These are phyloP conservation scores for Botrytis aclada DNA, from an alignment of 2,329 filamentous ascomycete genomes.

Conservation along the genomic window DNA sequence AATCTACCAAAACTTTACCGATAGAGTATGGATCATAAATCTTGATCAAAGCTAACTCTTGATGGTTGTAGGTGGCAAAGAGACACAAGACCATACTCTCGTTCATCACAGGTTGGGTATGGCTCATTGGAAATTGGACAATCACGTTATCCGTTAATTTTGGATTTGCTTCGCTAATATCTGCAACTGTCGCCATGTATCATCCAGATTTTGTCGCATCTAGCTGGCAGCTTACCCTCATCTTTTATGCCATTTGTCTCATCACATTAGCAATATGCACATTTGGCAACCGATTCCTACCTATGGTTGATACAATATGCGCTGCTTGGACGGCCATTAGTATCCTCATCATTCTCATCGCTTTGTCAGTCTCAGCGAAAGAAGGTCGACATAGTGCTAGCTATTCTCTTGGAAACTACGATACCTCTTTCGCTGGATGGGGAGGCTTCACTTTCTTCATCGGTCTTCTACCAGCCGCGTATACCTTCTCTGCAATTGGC, in stretches of 20 bases:
- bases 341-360: conserved; percentile 56
- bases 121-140: conserved; percentile 75
- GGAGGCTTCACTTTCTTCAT: conserved; percentile 60
- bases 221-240: conserved; percentile 65
- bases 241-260: conserved; percentile 67
- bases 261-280: conserved; percentile 63
- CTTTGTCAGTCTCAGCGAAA: conserved; percentile 52
- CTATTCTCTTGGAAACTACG: conserved; percentile 55
- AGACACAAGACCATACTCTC: conserved; percentile 60
- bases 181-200: conserved; percentile 51
- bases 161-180: conserved; percentile 57
- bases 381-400: conserved; percentile 50
- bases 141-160: conserved; percentile 84
- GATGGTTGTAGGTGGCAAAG: conserved; percentile 48
- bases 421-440: conserved; percentile 55
- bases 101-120: conserved; percentile 74
- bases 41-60: neutral
- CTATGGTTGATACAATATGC: conserved; percentile 57
- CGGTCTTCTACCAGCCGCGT: conserved; percentile 56
- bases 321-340: conserved; percentile 53
- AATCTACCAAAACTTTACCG: neutral
- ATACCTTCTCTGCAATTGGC: conserved; percentile 57
- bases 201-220: conserved; percentile 51
- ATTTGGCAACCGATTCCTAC: conserved; percentile 65
- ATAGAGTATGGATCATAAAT: neutral